These are phyloP conservation scores for Annulohypoxylon bovei DNA, from an alignment of 495 filamentous ascomycete genomes.

Conservation along the genomic window DNA sequence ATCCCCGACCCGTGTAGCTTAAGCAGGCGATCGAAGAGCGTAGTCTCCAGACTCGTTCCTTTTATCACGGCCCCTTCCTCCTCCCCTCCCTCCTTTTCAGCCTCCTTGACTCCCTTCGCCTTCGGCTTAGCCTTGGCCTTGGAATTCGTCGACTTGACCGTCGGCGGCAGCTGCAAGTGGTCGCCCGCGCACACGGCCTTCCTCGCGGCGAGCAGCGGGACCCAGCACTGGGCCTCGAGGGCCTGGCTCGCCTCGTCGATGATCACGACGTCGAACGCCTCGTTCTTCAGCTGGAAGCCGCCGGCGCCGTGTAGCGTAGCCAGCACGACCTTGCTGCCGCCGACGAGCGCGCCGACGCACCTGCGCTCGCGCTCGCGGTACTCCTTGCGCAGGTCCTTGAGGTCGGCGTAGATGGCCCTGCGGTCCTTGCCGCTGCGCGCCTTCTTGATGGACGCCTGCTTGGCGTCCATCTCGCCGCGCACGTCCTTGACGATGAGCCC, in stretches of 20 bases:
- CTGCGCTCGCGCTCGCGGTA: conserved; percentile 84
- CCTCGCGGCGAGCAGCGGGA: conserved; percentile 80
- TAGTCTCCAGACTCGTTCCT: conserved; percentile 76
- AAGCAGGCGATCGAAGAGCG: conserved; percentile 90
- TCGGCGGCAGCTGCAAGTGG: conserved; percentile 93
- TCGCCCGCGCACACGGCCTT: conserved; percentile 95
- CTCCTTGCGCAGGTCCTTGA: conserved; percentile 87
- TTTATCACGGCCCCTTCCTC: conserved; percentile 46
- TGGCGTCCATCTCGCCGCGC: conserved; percentile 90
- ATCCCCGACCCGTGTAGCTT: conserved; percentile 81
- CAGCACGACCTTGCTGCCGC: conserved; percentile 84
- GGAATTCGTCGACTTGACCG: conserved; percentile 81
- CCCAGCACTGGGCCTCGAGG: conserved; percentile 97
- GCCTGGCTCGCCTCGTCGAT: conserved; percentile 97
- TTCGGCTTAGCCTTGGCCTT: conserved; percentile 52
- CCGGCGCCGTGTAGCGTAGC: conserved; percentile 94
- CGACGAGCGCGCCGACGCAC: conserved; percentile 79
- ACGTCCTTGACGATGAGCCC: conserved; percentile 92
- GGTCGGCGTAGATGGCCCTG: conserved; percentile 81
- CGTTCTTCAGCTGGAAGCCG: conserved; percentile 79
- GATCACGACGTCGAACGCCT: conserved; percentile 91
- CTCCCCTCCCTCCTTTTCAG: conserved; percentile 41
- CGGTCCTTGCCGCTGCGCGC: conserved; percentile 82
- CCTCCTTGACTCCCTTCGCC: conserved; percentile 35
- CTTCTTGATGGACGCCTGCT: conserved; percentile 88